Evolutionary conservation across 768 basidiomycete genomes (phyloP), one percentile per base, ranked within the genome.

Genomic region (Lentinula sp.): DNA sequence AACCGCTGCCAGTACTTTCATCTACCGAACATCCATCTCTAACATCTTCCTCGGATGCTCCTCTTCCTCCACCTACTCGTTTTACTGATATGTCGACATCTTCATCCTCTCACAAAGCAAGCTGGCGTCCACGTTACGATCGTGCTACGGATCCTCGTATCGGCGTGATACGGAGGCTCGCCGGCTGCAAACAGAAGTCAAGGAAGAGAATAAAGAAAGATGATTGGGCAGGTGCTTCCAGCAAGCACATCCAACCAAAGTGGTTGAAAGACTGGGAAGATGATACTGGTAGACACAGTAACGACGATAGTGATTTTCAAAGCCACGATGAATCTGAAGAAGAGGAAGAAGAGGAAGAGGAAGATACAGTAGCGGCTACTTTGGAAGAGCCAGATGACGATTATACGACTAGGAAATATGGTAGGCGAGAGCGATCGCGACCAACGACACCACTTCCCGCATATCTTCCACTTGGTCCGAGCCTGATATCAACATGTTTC

Each of bases 131-230:
- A 2, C 34, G 53, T 63, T 93, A 92, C 64, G 68, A 78, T 10
- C 80, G 78, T 2, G 80, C 72, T 11, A 93, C 91, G 1, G 87
- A 93, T 65, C 91, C 89, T 4, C 78, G 90, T 16, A 75, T 91
- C 11, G 83, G 86, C 2, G 77, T 92, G 9, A 80, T 90, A 43
- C 78, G 76, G 62, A 86, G 85, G 69, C 70, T 93, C 48, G 84
- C 85, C 61, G 88, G 86, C 1, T 80, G 85, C 32, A 92, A 91
- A 74, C 78, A 89, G 63, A 91, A 86, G 71, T 62, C 69, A n/a
- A 42, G 32, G 42, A 48, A 37, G 13, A 16, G 73, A 69, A 10
- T 64, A 68, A n/a, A 72, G 72, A 80, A 32, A 63, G 74, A 73
- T 4, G 61, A 61, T 50, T 45, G 48, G 48, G 8, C 60, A 28